These are phyloP conservation scores for Inga laurina DNA, from an alignment of 306 rosid genomes.

Conservation along the genomic window DNA sequence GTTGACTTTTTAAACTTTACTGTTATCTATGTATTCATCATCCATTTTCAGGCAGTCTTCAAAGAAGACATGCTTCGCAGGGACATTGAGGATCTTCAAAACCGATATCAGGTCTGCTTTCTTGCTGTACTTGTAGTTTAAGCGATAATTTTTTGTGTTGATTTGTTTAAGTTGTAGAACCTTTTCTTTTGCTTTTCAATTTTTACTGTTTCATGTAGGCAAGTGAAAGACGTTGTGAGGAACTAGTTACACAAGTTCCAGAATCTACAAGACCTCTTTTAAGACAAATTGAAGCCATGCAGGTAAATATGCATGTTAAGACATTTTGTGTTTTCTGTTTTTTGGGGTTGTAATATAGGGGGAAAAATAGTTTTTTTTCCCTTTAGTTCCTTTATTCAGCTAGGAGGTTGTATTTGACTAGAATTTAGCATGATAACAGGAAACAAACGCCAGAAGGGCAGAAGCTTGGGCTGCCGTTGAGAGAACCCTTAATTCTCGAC, in stretches of 20 bases:
- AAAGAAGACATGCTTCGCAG: conserved; percentile 91
- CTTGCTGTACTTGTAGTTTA: conserved; percentile 32
- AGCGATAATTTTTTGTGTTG: conserved; percentile 27
- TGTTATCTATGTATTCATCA: conserved; percentile 18
- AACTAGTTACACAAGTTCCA: conserved; percentile 94
- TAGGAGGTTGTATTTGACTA: conserved; percentile 33
- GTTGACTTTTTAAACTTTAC: conserved; percentile 19
- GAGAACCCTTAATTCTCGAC: conserved; percentile 90
- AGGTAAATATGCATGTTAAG: conserved; percentile 52
- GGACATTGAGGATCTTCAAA: conserved; percentile 95
- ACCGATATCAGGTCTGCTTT: conserved; percentile 83
- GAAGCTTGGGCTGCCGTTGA: conserved; percentile 99
- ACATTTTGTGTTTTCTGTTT: conserved; percentile 21
- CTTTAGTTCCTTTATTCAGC: conserved; percentile 32
- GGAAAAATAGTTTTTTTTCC: conserved; percentile 19
- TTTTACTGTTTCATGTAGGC: conserved; percentile 58
- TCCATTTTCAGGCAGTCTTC: conserved; percentile 70
- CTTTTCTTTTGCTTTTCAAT: conserved; percentile 27
- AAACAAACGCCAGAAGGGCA: conserved; percentile 85
- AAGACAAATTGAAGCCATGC: conserved; percentile 99
- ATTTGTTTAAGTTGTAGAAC: conserved; percentile 20
- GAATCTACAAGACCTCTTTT: conserved; percentile 98
- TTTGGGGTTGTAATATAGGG: not conserved
- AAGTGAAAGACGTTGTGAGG: conserved; percentile 99
- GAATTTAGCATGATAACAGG: conserved; percentile 59